Evolutionary conservation across 139 green algal genomes (phyloP), one percentile per base, ranked within the genome.

Genomic region (Chlorella vulgaris): DNA sequence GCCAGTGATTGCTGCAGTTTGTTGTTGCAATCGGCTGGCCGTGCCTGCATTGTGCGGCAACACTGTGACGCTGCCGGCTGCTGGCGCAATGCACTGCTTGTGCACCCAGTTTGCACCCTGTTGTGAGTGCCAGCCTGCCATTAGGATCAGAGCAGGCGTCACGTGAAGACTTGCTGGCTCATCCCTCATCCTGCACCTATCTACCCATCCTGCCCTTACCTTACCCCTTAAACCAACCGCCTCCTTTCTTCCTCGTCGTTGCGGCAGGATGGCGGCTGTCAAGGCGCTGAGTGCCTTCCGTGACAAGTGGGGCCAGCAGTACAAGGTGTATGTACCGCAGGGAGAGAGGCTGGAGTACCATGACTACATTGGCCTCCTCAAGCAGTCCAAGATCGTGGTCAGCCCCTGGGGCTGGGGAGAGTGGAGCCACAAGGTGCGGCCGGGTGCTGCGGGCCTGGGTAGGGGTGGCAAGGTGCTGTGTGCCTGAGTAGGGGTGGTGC

Each of bases 361-460:
- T 53, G 73, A 79, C 13, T 79, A 79, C 53, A 67, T 79, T 24
- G 33, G 26, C 33, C 73, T 79, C 51, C 73, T 79, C 21, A 79
- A 79, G 74, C 38, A 80, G 38, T 71, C 58, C 55, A 80, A 80
- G 58, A 50, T 80, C 7, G 74, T 80, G 58, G 28, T 80, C 7
- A 71, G 58, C 58, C 74, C 74, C 74, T 80, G 74, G 74, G 74
- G 74, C 38, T 80, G 74, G 74, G 74, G 74, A 28, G 74, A 80
- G 74, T 80, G 74, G 74, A 80, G 74, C 58, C 74, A 80, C 74
- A 80, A 80, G 74, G 73, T 79, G 73, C 1, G n/a, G n/a, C n/a
- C n/a, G n/a, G 69, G 13, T 0, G 29, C 21, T 1, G 65, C 33
- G 15, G n/a, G 3, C 26, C 7, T 10, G n/a, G 8, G 24, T 29